Base-by-base conservation (phyloP, 2,329 filamentous ascomycete species). In the Cordyceps cateniannulata region DNA sequence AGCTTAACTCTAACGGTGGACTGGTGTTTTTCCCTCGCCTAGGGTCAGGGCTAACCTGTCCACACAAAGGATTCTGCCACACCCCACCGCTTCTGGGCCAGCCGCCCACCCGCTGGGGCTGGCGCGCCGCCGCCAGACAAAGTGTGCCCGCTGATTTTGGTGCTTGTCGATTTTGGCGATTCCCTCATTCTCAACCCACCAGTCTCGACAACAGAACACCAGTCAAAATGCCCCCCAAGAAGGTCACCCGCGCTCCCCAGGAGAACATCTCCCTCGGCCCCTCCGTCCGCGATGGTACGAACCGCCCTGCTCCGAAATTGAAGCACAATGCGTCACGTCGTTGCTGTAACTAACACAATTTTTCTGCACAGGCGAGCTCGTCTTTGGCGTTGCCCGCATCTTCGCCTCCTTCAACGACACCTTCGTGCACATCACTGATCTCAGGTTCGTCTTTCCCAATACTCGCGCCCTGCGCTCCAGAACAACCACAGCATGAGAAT, bases 381-480 rank as follows among this genome's bases (percentile, higher is more conserved):
- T 96, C 79, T 97, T 97, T 79, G 93, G 93, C 79, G 93, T 96
- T 82, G 93, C 93, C 78, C 91, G 93, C 79, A 97, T 97, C 85
- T 76, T 97, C 81, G 93, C 93, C 74, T 96, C 91, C 68, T 92
- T 92, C 86, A 92, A 92, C 82, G 89, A 92, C 75, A 92, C 89
- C 77, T 92, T 92, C 83, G 95, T 99, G 78, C 95, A 99, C 84
- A 91, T 99, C 77, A 99, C 95, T 84, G 95, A 98, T 96, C 91
- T 99, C 79, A 88, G 84, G 89, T 92, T 81, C 77, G 85, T 85
- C 73, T 20, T 44, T 44, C 49, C 40, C 64, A 63, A 63, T 62
- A 64, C 53, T 16, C 27, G 25, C 40, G 7, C 18, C 48, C 25
- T 3, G 22, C 5, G 27, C 12, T 3, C n/a, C n/a, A 8, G 20